These are phyloP conservation scores for Trichoderma asperellum DNA, from an alignment of 2,329 filamentous ascomycete species.

Conservation along the genomic window DNA sequence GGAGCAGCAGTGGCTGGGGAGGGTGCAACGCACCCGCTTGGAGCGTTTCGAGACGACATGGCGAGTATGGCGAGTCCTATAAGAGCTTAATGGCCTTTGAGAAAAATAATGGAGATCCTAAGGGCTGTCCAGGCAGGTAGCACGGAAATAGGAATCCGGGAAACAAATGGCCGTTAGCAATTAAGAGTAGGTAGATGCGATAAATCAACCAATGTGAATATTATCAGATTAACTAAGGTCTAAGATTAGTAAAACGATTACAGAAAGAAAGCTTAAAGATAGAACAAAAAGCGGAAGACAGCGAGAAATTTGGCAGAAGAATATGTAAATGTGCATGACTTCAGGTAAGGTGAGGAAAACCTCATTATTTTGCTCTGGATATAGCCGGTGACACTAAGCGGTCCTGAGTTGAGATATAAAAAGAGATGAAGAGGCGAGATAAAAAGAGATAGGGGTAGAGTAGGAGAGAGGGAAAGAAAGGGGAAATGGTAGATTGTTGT, in stretches of 20 bases:
- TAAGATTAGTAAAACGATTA: not conserved
- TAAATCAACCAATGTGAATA: not conserved
- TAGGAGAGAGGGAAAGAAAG: not conserved
- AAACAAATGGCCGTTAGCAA: not conserved
- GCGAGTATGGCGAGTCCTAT: conserved; percentile 33
- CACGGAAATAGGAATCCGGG: not conserved
- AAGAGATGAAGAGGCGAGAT: not conserved
- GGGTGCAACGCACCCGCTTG: conserved; percentile 37
- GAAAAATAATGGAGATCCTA: not conserved
- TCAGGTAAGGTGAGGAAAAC: not conserved
- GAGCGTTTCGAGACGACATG: conserved; percentile 40
- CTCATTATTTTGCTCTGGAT: not conserved
- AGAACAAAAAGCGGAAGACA: not conserved
- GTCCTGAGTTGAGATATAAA: not conserved
- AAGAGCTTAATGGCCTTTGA: not conserved
- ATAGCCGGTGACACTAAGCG: not conserved
- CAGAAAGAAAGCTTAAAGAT: not conserved
- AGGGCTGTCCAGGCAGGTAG: conserved; percentile 4
- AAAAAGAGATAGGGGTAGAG: not conserved
- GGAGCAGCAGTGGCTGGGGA: conserved; percentile 27
- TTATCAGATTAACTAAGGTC: not conserved
- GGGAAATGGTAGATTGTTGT: not conserved
- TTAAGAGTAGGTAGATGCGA: not conserved
- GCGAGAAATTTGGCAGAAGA: not conserved
- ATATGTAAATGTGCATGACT: not conserved